Evolutionary conservation across 1,284 basidiomycete genomes (phyloP).

Genomic region (Microbotryomycetes sp.): DNA sequence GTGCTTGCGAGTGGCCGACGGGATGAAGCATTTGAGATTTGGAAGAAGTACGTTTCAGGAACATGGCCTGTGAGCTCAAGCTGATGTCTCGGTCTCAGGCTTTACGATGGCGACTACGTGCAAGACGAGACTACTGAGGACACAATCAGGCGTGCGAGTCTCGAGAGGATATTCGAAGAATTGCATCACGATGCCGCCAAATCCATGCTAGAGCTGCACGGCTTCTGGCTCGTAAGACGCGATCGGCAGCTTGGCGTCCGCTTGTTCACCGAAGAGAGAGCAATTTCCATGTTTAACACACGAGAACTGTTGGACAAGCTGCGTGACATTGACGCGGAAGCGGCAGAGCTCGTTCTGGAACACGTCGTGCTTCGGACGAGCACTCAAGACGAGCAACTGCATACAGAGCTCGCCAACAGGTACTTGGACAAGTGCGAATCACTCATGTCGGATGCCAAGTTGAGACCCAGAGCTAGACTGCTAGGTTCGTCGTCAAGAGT

Average conservation of each 20-base stretch:
- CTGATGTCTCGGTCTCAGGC: slow-evolving; percentile 44
- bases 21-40: slow-evolving; percentile 56
- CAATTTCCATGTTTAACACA: slow-evolving; percentile 48
- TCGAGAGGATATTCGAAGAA: slow-evolving; percentile 58
- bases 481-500: too few species aligned
- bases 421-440: slow-evolving; percentile 17
- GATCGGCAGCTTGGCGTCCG: slow-evolving; percentile 60
- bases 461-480: too few species aligned
- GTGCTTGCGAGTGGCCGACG: slow-evolving; percentile 55
- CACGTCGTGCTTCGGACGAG: slow-evolving; percentile 65
- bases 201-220: slow-evolving; percentile 61
- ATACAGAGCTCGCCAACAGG: slow-evolving; percentile 28
- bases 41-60: slow-evolving; percentile 56
- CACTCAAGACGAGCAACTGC: slow-evolving; percentile 35
- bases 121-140: slow-evolving; percentile 64
- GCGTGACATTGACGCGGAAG: slow-evolving; percentile 42
- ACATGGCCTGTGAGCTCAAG: neutral
- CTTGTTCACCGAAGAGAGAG: slow-evolving; percentile 51
- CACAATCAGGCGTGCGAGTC: too few species aligned
- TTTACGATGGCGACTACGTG: slow-evolving; percentile 60
- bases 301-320: slow-evolving; percentile 40
- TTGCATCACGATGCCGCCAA: slow-evolving; percentile 57
- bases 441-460: slow-evolving; percentile 40
- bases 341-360: slow-evolving; percentile 66
- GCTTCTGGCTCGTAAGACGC: slow-evolving; percentile 66